A percentile compares a stretch with the other conserved stretches of the same genome.
Conservation (phyloP, 257 asterid species). For the Prunella vulgaris region DNA sequence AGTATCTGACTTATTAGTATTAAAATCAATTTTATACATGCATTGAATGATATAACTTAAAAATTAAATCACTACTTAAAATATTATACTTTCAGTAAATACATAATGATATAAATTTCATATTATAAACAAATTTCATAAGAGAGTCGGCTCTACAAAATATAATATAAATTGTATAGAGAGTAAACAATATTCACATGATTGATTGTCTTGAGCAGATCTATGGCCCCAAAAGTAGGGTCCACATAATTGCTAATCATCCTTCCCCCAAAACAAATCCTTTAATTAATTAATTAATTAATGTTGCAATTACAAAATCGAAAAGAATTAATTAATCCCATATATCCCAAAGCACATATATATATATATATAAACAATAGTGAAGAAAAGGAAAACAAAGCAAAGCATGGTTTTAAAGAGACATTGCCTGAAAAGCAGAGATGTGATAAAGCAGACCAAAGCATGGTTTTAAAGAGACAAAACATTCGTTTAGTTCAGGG, state of each 20-base stretch:
- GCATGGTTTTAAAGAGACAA: conserved; percentile 58
- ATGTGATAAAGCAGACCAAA: conserved; percentile 26
- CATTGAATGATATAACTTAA: too few relatives aligned
- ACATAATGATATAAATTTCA: too few relatives aligned
- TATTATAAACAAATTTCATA: too few relatives aligned
- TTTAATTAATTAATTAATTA: not conserved
- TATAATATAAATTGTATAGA: too few relatives aligned
- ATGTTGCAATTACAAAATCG: not conserved
- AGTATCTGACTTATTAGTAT: too few relatives aligned
- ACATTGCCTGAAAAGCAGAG: conserved; percentile 38
- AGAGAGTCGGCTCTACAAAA: too few relatives aligned
- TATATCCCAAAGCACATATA: not conserved
- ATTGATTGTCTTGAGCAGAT: too few relatives aligned
- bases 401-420: conserved; percentile 29
- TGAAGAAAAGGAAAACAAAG: not conserved
- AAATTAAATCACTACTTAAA: too few relatives aligned
- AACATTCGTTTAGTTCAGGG: conserved; percentile 44
- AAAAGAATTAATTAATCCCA: conserved; percentile 7
- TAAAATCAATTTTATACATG: too few relatives aligned
- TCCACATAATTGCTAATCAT: not conserved
- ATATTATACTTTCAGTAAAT: too few relatives aligned
- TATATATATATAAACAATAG: not conserved
- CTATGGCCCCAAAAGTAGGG: not conserved
- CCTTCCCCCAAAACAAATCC: not conserved
- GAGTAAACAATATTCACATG: too few relatives aligned